Conservation (phyloP, 2,329 filamentous ascomycete species). For the Sporothrix euskadiensis region DNA sequence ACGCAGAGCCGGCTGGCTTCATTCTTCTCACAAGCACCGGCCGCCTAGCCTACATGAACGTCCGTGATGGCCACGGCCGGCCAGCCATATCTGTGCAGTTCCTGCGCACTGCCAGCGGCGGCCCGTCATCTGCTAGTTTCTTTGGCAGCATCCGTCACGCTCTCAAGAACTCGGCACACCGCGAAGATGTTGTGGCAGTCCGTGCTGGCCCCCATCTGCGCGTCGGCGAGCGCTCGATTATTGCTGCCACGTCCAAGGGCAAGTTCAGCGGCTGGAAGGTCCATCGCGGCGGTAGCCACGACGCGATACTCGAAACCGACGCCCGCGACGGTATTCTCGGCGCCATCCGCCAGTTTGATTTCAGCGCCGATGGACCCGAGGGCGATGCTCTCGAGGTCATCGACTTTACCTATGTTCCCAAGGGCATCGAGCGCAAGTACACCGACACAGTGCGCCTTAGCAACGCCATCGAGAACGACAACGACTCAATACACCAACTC, state of each 20-base stretch:
- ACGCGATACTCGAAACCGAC: conserved; percentile 71
- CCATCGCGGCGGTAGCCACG: conserved; percentile 81
- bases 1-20: conserved; percentile 83
- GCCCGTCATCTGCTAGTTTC: conserved; percentile 62
- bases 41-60: conserved; percentile 78
- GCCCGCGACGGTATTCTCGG: conserved; percentile 63
- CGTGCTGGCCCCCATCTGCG: conserved; percentile 69
- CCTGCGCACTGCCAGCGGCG: conserved; percentile 63
- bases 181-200: conserved; percentile 78
- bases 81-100: conserved; percentile 77
- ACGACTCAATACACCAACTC: conserved; percentile 58
- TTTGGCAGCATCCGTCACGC: conserved; percentile 80
- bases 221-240: conserved; percentile 80
- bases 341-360: conserved; percentile 59
- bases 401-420: conserved; percentile 73
- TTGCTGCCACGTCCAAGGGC: conserved; percentile 76
- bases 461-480: conserved; percentile 52
- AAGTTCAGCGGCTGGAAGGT: conserved; percentile 84
- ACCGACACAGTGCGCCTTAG: conserved; percentile 53
- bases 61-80: conserved; percentile 84
- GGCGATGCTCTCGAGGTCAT: conserved; percentile 68
- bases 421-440: conserved; percentile 53
- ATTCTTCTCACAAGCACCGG: conserved; percentile 83
- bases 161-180: conserved; percentile 67
- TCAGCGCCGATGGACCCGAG: conserved; percentile 50